Evolutionary conservation across 2,329 filamentous ascomycete genomes (phyloP), one percentile per base, ranked within the genome.

Genomic region (Teratosphaeria viscida): DNA sequence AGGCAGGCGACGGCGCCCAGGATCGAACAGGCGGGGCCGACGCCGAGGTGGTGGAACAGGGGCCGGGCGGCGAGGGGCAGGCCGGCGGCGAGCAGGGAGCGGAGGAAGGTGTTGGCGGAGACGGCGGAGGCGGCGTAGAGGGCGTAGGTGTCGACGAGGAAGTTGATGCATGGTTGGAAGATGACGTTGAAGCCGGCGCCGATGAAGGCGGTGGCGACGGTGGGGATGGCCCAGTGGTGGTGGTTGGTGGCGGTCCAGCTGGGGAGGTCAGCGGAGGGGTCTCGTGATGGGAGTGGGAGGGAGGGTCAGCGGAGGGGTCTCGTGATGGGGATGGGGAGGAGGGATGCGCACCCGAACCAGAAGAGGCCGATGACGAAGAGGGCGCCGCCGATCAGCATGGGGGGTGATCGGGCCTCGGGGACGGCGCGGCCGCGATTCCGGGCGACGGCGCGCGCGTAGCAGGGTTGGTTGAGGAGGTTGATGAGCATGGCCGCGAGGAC

Each of bases 131-230:
- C 78, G n/a, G 78, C 78, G 62, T 78, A 78, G 0, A 66, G 54
- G 0, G 61, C 58, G 35, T 70, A 72, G 3, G 63, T 65, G 55
- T 72, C 70, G 23, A 79, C 73, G 1, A 79, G 68, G 55, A 75
- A 79, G 61, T 79, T 79, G 59, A 80, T 71, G 56, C 76, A 77
- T 63, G 77, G 76, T 61, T 79, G 72, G 66, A 80, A 79, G 54
- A 78, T 76, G 10, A 75, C 69, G 61, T 78, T 74, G 68, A 80
- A 76, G 14, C 78, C 78, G 4, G 72, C 73, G 1, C 77, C 78
- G 53, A 81, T 76, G 57, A 79, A 76, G 1, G 72, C 67, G 1
- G 73, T 74, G 0, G 74, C 75, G 14, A 76, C 60, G 6, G 73
- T 74, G 3, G 76, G 74, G 2, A 75, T 69, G 23, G 74, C 70